Evolutionary conservation across 2,329 filamentous ascomycete species (phyloP), one percentile per base, ranked within the genome.

Genomic region (Rhinocladiella similis): DNA sequence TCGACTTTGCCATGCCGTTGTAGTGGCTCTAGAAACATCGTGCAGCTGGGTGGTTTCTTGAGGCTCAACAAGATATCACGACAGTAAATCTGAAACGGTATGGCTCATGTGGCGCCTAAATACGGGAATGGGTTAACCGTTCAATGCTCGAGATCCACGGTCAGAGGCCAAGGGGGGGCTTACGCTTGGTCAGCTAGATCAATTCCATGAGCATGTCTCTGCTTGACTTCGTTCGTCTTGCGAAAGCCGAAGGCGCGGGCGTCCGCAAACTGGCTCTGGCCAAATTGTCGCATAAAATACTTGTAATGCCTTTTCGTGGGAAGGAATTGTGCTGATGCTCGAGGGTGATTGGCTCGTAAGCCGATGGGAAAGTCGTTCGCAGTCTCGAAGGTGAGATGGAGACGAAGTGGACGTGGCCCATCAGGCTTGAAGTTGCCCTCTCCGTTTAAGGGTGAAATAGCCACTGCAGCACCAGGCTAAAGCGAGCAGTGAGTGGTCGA

Each of bases 1-100:
- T 56, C 53, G 57, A 51, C 45, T 45, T 46, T 53, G 57, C 53
- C 57, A 59, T 59, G 29, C 38, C 53, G 49, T 19, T 39, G 19
- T 33, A n/a, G 5, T 27, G n/a, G 20, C n/a, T 20, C 22, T n/a
- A 16, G 43, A 27, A 46, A 25, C 43, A 46, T 46, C 3, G 20
- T 46, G 13, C n/a, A 16, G 22, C 6, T 27, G 19, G 18, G 25
- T 25, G 5, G 19, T 18, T 20, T 35, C 42, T 27, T 47, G 20
- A 42, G 20, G 33, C 41, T 56, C 53, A 46, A 47, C 12, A 22
- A 20, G 22, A 38, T 48, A 18, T 20, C 35, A 29, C 22, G 42
- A 20, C 48, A 35, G 42, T 52, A 47, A 42, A 41, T 52, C 46
- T 51, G 48, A 48, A 48, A 51, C 47, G 19, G 29, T n/a, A 36